These are phyloP conservation scores for Botrytis fragariae DNA, from an alignment of 2,329 filamentous ascomycete genomes.

Conservation along the genomic window DNA sequence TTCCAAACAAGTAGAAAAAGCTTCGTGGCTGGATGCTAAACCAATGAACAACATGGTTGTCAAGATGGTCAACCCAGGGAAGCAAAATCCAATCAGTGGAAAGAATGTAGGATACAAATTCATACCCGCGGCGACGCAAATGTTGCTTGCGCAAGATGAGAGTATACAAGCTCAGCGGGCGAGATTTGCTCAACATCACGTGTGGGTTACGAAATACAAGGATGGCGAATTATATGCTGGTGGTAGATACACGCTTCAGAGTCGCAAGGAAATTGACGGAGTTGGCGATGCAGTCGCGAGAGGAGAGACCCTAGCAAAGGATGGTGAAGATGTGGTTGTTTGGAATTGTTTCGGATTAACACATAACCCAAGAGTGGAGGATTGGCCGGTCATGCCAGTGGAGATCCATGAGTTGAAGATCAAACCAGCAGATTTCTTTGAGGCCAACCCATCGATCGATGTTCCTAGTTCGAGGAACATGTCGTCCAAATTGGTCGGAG, in stretches of 20 bases:
- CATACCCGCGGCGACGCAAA: slow-evolving; percentile 76
- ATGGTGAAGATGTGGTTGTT: slow-evolving; percentile 82
- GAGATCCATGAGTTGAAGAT: slow-evolving; percentile 73
- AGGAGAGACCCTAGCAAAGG: slow-evolving; percentile 68
- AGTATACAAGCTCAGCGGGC: slow-evolving; percentile 89
- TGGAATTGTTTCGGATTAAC: slow-evolving; percentile 92
- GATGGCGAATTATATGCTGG: slow-evolving; percentile 39
- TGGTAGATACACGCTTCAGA: slow-evolving; percentile 39
- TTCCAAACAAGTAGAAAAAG: slow-evolving; percentile 44
- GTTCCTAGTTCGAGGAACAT: slow-evolving; percentile 34
- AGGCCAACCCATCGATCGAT: slow-evolving; percentile 49
- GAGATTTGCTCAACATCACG: slow-evolving; percentile 80
- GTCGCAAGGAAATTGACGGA: slow-evolving; percentile 31
- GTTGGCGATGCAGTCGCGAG: slow-evolving; percentile 71
- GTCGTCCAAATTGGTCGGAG: neutral
- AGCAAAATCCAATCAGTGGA: slow-evolving; percentile 75
- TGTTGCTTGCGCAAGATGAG: slow-evolving; percentile 74
- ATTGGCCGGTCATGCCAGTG: slow-evolving; percentile 78
- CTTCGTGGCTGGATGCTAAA: slow-evolving; percentile 45
- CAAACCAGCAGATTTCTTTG: slow-evolving; percentile 50
- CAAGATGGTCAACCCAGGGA: slow-evolving; percentile 83
- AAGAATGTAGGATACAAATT: slow-evolving; percentile 86
- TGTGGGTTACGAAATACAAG: slow-evolving; percentile 86
- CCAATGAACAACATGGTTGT: slow-evolving; percentile 62
- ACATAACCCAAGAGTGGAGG: slow-evolving; percentile 84